Base-by-base conservation (phyloP, 805 yeast genomes). In the Saturnispora sanitii region DNA sequence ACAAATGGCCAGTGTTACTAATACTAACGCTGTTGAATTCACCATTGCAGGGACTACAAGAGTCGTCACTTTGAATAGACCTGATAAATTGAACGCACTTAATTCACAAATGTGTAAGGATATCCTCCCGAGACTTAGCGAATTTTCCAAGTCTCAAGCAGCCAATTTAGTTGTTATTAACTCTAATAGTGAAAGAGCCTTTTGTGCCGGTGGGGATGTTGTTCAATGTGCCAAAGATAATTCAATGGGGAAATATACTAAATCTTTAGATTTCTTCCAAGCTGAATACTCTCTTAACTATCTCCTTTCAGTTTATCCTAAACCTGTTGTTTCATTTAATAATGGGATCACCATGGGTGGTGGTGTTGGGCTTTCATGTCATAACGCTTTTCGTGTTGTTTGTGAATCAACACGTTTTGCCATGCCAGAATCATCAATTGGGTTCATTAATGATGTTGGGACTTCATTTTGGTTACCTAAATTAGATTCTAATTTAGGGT, bases 291-390 rank as follows among this genome's bases (percentile, higher is more conserved):
- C 79, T 46, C 65, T 92, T 54, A 79, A 92, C 66, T 82, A 79
- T 54, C 64, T 80, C 38, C 67, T 88, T 45, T 79, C 94, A 8
- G 79, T 90, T n/a, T 87, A 77, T 52, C 66, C 78, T 44, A 90
- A 87, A 65, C 97, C 97, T 1, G 71, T 83, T 45, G 79, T 92
- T n/a, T 68, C 94, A 0, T 54, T 86, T 29, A 79, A 82, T 77
- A 80, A 92, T 56, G 96, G 97, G 18, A 84, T 90, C 52, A 85
- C 90, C 21, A 86, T 92, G 95, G 98, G 97, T 41, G 97, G 97
- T 39, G 97, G 97, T 51, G 95, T 87, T 33, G 97, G 98, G 4
- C 65, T 92, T 34, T 71, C 90, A 1, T 81, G 85, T 32, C 97
- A 92, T 62, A 80, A 85, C 11, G 90, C 96, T 3, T 90, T 90